Evolutionary conservation across 805 yeast species (phyloP).

Genomic region (Candida vaughaniae): DNA sequence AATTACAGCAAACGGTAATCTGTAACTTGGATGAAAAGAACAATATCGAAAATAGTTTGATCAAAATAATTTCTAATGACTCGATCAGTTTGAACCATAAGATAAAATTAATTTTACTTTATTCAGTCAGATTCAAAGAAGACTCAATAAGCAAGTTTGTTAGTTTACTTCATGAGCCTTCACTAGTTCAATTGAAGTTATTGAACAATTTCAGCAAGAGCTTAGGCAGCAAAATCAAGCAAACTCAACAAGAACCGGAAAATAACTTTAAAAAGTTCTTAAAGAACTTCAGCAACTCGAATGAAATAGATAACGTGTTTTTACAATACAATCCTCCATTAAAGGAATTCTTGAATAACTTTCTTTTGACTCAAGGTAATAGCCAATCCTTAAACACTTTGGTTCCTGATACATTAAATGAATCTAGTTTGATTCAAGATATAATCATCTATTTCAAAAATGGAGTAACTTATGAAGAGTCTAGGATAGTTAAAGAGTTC

Average conservation of each 20-base stretch:
- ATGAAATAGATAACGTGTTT: slow-evolving; percentile 63
- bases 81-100: slow-evolving; percentile 53
- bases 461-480: slow-evolving; percentile 92
- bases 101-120: slow-evolving; percentile 69
- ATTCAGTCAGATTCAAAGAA: slow-evolving; percentile 56
- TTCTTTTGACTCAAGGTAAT: slow-evolving; percentile 6
- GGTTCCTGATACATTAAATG: slow-evolving; percentile 31
- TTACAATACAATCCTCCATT: slow-evolving; percentile 90
- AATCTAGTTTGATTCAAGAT: slow-evolving; percentile 38
- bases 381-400: slow-evolving; percentile 23
- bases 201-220: slow-evolving; percentile 27
- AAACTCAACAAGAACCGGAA: slow-evolving; percentile 10
- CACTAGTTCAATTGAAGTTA: slow-evolving; percentile 30
- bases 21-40: slow-evolving; percentile 44
- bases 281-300: slow-evolving; percentile 14
- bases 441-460: slow-evolving; percentile 76
- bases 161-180: slow-evolving; percentile 31
- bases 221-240: slow-evolving; percentile 12
- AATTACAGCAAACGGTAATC: slow-evolving; percentile 82
- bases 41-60: slow-evolving; percentile 50
- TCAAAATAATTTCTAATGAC: slow-evolving; percentile 49
- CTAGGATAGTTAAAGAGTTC: slow-evolving; percentile 74
- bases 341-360: slow-evolving; percentile 34
- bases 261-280: slow-evolving; percentile 18
- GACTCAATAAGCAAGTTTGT: slow-evolving; percentile 22